Conservation (phyloP, 768 basidiomycete species). For the Boletus huronensis region DNA sequence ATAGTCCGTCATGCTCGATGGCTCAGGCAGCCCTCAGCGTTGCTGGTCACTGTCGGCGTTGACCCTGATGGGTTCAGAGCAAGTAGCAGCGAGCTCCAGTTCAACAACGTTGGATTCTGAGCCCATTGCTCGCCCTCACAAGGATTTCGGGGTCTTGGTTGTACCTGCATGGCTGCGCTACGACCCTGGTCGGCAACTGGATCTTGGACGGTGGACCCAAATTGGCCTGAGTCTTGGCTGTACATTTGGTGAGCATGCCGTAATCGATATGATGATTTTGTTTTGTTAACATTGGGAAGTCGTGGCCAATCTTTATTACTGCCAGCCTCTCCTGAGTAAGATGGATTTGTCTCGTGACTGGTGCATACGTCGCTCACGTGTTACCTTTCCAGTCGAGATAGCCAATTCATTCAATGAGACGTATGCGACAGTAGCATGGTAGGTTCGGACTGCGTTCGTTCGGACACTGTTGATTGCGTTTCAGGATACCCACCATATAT, state of each 20-base stretch:
- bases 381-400: conserved; percentile 25
- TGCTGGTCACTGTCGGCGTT: conserved; percentile 17
- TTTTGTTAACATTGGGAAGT: conserved; percentile 12
- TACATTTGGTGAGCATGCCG: conserved; percentile 39
- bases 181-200: conserved; percentile 36
- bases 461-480: not conserved
- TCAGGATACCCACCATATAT: conserved; percentile 59
- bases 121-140: not conserved
- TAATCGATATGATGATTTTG: not conserved
- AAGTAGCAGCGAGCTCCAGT: not conserved
- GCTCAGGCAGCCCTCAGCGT: not conserved
- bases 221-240: conserved; percentile 46
- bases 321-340: conserved; percentile 73
- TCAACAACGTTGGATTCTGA: not conserved
- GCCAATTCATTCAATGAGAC: conserved; percentile 36
- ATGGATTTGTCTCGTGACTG: conserved; percentile 3
- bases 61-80: conserved; percentile 10
- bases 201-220: conserved; percentile 39
- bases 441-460: not conserved
- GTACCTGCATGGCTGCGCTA: conserved; percentile 43
- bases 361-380: not conserved
- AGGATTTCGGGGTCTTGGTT: conserved; percentile 44
- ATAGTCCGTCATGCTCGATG: conserved; percentile 12
- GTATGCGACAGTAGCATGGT: conserved; percentile 35
- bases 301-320: conserved; percentile 77